Evolutionary conservation across 2,329 filamentous ascomycete species (phyloP).

Genomic region (Phymatotrichopsis omnivora): DNA sequence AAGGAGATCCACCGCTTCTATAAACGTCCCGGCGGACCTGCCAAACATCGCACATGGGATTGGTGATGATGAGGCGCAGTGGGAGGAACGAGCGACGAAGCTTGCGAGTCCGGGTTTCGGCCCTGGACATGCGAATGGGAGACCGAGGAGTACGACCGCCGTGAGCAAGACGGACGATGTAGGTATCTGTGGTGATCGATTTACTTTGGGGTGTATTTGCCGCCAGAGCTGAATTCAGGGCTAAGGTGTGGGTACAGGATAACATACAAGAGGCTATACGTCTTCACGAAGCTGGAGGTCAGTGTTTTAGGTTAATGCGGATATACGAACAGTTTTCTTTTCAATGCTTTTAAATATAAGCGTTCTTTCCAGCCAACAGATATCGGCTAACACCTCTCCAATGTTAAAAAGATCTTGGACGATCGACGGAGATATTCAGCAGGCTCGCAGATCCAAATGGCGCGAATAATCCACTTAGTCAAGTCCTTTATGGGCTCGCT

Average conservation of each 20-base stretch:
- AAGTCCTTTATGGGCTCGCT: conserved; percentile 90
- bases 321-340: no score
- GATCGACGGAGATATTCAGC: conserved; percentile 78
- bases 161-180: conserved; percentile 27
- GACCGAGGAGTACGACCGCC: conserved; percentile 36
- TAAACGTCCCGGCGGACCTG: conserved; percentile 67
- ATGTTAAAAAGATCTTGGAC: conserved; percentile 51
- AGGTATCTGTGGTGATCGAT: conserved; percentile 17
- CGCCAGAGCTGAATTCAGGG: conserved; percentile 35
- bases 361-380: no score
- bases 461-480: conserved; percentile 83
- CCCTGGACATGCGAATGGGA: conserved; percentile 37
- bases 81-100: conserved; percentile 90
- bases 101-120: conserved; percentile 44
- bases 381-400: no score
- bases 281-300: conserved; percentile 70
- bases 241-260: conserved; percentile 47
- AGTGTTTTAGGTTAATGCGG: no score
- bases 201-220: conserved; percentile 30
- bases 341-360: no score
- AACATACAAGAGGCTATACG: conserved; percentile 94
- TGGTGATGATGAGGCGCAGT: conserved; percentile 58
- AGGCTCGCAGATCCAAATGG: conserved; percentile 71
- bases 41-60: conserved; percentile 55
- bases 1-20: conserved; percentile 36